Conservation (phyloP, 2,329 filamentous ascomycete species). For the Nannizziopsis barbatae region DNA sequence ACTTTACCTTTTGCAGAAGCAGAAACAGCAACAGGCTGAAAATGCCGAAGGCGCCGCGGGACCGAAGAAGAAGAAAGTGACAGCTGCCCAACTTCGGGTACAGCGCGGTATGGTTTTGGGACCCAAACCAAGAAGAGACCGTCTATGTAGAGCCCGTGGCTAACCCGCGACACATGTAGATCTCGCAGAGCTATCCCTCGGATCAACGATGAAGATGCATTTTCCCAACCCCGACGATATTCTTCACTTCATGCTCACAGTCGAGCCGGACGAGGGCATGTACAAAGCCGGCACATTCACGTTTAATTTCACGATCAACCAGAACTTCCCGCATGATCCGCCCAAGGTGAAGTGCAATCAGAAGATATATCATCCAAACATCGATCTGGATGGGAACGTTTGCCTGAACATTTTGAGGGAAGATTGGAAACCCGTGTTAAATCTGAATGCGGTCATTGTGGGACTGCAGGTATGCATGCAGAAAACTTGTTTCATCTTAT, state of each 20-base stretch:
- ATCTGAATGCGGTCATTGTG: slow-evolving; percentile 91
- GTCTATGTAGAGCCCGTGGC: neutral
- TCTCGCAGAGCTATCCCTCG: slow-evolving; percentile 41
- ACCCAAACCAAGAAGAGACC: too few relatives aligned
- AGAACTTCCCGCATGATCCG: slow-evolving; percentile 93
- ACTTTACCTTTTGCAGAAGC: slow-evolving; percentile 28
- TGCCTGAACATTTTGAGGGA: slow-evolving; percentile 94
- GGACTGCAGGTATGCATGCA: slow-evolving; percentile 60
- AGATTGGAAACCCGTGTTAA: slow-evolving; percentile 98
- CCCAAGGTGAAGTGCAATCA: slow-evolving; percentile 95
- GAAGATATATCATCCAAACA: slow-evolving; percentile 99
- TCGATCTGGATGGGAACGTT: slow-evolving; percentile 93
- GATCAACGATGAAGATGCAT: slow-evolving; percentile 45
- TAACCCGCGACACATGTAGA: slow-evolving; percentile 22
- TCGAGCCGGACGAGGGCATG: slow-evolving; percentile 49
- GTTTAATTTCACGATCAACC: slow-evolving; percentile 85
- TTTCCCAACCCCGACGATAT: slow-evolving; percentile 50
- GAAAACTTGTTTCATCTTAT: neutral
- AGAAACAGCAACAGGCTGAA: slow-evolving; percentile 96
- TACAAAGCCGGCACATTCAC: slow-evolving; percentile 82
- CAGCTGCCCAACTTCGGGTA: slow-evolving; percentile 84
- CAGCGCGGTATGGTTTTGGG: slow-evolving; percentile 63
- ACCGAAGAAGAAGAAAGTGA: slow-evolving; percentile 96
- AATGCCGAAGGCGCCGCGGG: slow-evolving; percentile 69
- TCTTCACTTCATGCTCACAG: slow-evolving; percentile 43